phyloP scores from a whole-genome alignment of 441 rosid species.

The Croton laevigatus region DNA sequence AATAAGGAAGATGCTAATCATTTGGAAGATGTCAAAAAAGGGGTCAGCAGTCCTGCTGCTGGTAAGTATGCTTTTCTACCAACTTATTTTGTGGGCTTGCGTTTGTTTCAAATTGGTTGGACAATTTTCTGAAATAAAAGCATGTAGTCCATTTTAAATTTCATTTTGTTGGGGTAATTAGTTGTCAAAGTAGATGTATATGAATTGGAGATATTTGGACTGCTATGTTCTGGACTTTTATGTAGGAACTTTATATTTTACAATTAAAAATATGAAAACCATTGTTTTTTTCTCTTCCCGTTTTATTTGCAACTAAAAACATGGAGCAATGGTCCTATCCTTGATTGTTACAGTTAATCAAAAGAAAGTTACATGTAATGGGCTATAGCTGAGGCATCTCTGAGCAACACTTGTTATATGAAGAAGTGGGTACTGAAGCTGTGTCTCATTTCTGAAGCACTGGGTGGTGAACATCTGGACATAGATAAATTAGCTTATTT shows the following conservation, averaged over 20 bases:
- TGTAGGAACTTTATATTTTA: neutral
- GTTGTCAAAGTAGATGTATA: neutral
- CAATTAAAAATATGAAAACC: neutral
- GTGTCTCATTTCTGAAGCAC: conserved; percentile 43
- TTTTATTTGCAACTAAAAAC: neutral
- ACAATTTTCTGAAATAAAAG: conserved; percentile 3
- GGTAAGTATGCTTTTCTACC: conserved; percentile 44
- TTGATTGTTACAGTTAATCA: conserved; percentile 9
- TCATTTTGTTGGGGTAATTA: neutral
- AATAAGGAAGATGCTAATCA: conserved; percentile 26
- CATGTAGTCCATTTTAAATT: neutral
- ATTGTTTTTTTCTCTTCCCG: neutral
- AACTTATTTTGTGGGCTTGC: neutral
- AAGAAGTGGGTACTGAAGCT: conserved; percentile 66
- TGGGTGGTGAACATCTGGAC: conserved; percentile 52
- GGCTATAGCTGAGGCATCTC: conserved; percentile 60
- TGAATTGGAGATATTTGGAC: neutral
- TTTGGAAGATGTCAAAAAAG: conserved; percentile 33
- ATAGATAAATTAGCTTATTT: conserved; percentile 40
- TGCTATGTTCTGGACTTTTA: neutral
- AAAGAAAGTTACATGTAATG: conserved; percentile 23
- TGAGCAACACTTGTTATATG: conserved; percentile 54
- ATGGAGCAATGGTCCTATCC: neutral
- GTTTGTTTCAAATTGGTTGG: neutral
- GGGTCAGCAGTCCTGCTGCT: conserved; percentile 32